Percentiles rank a stretch among this genome's conserved stretches.
These are phyloP conservation scores for Penicillium herquei DNA, from an alignment of 495 filamentous ascomycete species.

Conservation along the genomic window DNA sequence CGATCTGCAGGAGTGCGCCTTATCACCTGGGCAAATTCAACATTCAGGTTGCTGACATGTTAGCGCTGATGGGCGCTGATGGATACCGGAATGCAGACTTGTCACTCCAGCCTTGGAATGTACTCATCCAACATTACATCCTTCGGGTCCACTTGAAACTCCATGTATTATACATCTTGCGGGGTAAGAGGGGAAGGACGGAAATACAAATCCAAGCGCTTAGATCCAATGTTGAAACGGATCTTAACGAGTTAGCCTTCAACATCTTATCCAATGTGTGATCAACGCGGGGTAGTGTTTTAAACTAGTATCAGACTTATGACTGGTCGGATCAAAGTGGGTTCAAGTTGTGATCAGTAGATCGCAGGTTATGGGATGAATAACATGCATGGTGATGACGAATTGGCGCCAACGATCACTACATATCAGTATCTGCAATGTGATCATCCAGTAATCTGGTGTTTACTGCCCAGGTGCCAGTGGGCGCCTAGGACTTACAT, in stretches of 20 bases:
- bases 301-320: not conserved
- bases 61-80: too few species aligned
- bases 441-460: not conserved
- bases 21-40: too few species aligned
- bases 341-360: not conserved
- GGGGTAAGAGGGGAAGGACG: too few species aligned
- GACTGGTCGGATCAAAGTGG: not conserved
- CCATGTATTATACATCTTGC: not conserved
- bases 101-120: not conserved
- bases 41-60: not conserved
- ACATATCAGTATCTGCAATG: not conserved
- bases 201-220: not conserved
- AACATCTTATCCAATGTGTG: not conserved
- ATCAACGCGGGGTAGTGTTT: not conserved
- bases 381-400: not conserved
- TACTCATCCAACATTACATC: too few species aligned
- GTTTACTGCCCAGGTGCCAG: not conserved
- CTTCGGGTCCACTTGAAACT: slow-evolving; percentile 3
- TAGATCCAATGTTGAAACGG: not conserved
- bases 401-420: not conserved
- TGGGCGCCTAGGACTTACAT: too few species aligned
- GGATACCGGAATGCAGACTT: too few species aligned
- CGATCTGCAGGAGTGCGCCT: too few species aligned
- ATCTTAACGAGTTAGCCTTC: too few species aligned
- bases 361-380: too few species aligned